Conservation (phyloP, 352 stramenopile species). For the Elongisporangium undulatum region DNA sequence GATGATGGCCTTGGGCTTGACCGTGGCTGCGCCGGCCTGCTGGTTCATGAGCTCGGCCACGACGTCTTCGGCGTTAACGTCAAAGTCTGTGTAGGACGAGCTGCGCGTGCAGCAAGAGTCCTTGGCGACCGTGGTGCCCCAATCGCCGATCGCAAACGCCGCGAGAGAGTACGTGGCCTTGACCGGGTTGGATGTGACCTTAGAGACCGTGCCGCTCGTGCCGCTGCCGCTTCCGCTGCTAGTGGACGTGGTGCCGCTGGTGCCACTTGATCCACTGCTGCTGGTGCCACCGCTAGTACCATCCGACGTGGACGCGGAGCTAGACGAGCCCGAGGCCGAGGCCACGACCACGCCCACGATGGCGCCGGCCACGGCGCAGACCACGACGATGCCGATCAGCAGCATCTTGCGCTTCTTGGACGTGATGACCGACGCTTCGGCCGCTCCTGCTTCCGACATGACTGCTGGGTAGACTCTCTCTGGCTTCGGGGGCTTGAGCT, state of each 20-base stretch:
- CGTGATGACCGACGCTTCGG: neutral
- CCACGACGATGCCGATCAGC: slow-evolving; percentile 33
- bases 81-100: slow-evolving; percentile 52
- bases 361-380: slow-evolving; percentile 37
- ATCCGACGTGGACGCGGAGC: slow-evolving; percentile 18
- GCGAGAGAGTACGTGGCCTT: slow-evolving; percentile 43
- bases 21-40: slow-evolving; percentile 23
- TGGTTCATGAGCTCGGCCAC: slow-evolving; percentile 64
- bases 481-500: neutral
- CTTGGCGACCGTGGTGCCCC: slow-evolving; percentile 50
- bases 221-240: slow-evolving; percentile 8
- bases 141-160: slow-evolving; percentile 72
- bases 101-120: slow-evolving; percentile 74
- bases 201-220: neutral
- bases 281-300: slow-evolving; percentile 5
- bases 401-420: slow-evolving; percentile 32
- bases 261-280: slow-evolving; percentile 4
- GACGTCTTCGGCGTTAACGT: slow-evolving; percentile 61
- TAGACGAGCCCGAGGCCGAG: slow-evolving; percentile 24
- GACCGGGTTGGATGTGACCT: neutral
- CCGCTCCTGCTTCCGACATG: neutral
- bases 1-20: slow-evolving; percentile 50
- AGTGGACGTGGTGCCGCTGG: slow-evolving; percentile 9
- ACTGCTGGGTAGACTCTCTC: neutral
- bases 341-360: slow-evolving; percentile 40